Evolutionary conservation across 257 asterid species (phyloP).

Genomic region (Ilex asprella): DNA sequence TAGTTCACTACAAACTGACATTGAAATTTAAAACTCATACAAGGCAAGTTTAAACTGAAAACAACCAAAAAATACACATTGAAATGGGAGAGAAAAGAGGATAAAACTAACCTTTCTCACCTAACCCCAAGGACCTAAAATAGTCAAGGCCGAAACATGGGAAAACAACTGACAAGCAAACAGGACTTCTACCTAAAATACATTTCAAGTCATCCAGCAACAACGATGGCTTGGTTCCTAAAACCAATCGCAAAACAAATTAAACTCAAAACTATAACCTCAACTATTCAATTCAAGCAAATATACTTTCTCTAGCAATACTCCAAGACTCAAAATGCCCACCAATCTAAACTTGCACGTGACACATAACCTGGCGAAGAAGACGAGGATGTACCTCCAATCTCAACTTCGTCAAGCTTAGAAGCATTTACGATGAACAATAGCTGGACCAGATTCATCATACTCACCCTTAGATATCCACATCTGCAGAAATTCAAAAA

Average conservation of each 20-base stretch:
- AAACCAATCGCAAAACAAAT: not conserved
- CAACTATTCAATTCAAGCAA: too few relatives aligned
- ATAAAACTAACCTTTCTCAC: not conserved
- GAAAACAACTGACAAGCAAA: not conserved
- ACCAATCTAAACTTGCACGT: too few relatives aligned
- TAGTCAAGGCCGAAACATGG: not conserved
- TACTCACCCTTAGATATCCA: constrained; percentile 28
- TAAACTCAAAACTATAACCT: not conserved
- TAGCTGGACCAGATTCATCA: constrained; percentile 20
- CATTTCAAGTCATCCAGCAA: not conserved
- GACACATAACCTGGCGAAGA: not conserved
- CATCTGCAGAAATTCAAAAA: constrained; percentile 17
- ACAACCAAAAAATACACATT: not conserved
- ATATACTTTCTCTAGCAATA: not conserved
- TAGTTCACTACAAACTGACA: not conserved
- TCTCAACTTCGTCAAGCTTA: not conserved
- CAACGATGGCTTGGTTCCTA: not conserved
- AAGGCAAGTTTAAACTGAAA: not conserved
- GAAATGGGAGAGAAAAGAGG: not conserved
- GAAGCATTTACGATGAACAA: constrained; percentile 26
- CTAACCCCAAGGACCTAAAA: not conserved
- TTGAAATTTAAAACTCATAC: not conserved
- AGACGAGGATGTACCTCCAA: not conserved
- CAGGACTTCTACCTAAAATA: not conserved
- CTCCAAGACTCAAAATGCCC: not conserved